These are phyloP conservation scores for Xylaria sp. DNA, from an alignment of 2,329 filamentous ascomycete genomes.

Conservation along the genomic window DNA sequence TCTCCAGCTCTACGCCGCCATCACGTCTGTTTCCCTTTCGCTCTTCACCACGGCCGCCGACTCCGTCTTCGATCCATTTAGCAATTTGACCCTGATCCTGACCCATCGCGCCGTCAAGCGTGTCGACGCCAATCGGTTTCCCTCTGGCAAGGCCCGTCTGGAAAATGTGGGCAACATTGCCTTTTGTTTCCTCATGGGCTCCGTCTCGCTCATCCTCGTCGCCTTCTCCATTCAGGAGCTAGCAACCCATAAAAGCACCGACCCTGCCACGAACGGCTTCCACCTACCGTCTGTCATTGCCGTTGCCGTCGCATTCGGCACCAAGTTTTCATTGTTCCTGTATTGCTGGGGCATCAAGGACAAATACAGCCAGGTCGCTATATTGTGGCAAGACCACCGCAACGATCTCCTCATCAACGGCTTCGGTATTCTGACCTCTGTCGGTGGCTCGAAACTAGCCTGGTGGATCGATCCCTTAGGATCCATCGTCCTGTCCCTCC, in stretches of 20 bases:
- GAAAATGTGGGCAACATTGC: constrained; percentile 96
- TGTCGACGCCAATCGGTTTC: constrained; percentile 87
- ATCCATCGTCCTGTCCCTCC: constrained; percentile 81
- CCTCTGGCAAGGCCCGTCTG: constrained; percentile 90
- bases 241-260: constrained; percentile 56
- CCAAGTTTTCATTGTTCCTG: constrained; percentile 84
- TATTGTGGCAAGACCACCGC: constrained; percentile 95
- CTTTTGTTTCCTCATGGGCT: constrained; percentile 96
- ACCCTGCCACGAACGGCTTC: constrained; percentile 70
- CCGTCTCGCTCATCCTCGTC: constrained; percentile 91
- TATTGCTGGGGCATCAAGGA: constrained; percentile 94
- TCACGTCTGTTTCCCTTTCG: constrained; percentile 88
- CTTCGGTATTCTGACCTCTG: constrained; percentile 88
- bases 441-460: constrained; percentile 86
- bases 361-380: constrained; percentile 90
- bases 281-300: constrained; percentile 86
- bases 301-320: constrained; percentile 83
- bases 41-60: constrained; percentile 99
- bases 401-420: constrained; percentile 98
- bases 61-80: constrained; percentile 90
- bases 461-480: constrained; percentile 98
- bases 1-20: constrained; percentile 89
- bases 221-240: constrained; percentile 85
- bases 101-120: constrained; percentile 88
- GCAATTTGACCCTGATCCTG: constrained; percentile 87